Conservation (phyloP, 192 early-diverging fungal species). For the Spinellus fusiger region DNA sequence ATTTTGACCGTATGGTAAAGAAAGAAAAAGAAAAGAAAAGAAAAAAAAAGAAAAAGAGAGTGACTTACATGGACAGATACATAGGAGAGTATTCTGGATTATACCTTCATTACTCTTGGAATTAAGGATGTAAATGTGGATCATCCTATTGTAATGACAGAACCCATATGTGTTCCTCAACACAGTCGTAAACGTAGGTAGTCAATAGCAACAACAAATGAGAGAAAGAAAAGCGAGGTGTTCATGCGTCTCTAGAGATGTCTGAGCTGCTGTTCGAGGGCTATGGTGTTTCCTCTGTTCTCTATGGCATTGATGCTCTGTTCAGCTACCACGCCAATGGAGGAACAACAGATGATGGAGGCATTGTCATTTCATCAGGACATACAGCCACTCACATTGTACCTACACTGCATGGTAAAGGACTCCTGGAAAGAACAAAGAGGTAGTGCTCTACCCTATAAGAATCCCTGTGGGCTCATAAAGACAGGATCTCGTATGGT, state of each 20-base stretch:
- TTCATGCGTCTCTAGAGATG: constrained; percentile 60
- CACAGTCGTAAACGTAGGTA: constrained; percentile 68
- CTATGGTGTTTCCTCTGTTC: constrained; percentile 68
- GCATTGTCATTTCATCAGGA: constrained; percentile 69
- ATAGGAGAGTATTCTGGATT: constrained; percentile 81
- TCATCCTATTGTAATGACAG: constrained; percentile 87
- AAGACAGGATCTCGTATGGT: constrained; percentile 67
- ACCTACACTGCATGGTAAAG: constrained; percentile 60
- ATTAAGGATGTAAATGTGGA: constrained; percentile 61
- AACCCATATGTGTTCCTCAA: constrained; percentile 70
- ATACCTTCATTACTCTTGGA: constrained; percentile 76
- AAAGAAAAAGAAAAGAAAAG: constrained; percentile 20
- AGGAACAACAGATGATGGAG: constrained; percentile 48
- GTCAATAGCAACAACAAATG: no score
- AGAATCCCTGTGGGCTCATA: background rate
- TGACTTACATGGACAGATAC: background rate
- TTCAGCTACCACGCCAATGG: constrained; percentile 82
- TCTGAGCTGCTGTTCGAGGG: constrained; percentile 87
- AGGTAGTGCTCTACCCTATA: constrained; percentile 40
- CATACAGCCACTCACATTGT: constrained; percentile 70
- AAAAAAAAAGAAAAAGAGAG: background rate
- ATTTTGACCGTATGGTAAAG: constrained; percentile 70
- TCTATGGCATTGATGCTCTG: constrained; percentile 82
- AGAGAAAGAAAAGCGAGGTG: no score
- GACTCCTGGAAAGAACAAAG: constrained; percentile 59